Conservation (phyloP, 176 grass and related monocot genomes). For the Bonia amplexicaulis region DNA sequence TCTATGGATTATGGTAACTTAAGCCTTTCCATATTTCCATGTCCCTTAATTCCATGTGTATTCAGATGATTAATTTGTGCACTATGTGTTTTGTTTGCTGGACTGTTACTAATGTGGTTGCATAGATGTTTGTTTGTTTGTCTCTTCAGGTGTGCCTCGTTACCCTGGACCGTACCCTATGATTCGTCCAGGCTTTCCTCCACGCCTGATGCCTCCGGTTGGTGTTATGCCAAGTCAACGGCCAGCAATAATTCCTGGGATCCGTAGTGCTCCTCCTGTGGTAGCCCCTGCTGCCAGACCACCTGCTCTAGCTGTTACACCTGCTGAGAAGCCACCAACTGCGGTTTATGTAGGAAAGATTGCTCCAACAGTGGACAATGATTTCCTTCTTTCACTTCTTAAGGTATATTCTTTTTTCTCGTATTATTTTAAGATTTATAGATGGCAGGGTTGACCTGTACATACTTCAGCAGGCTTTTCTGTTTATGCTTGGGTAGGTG, state of each 20-base stretch:
- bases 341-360: conserved; percentile 99
- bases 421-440: background rate
- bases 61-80: background rate
- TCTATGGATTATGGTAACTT: conserved; percentile 6
- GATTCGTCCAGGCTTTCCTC: conserved; percentile 57
- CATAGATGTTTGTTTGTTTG: conserved; percentile 47
- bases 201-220: conserved; percentile 48
- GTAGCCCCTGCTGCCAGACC: conserved; percentile 51
- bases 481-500: conserved; percentile 4
- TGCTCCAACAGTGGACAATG: conserved; percentile 84
- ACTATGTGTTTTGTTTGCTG: background rate
- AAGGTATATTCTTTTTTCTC: conserved; percentile 31
- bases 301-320: conserved; percentile 39
- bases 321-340: conserved; percentile 78
- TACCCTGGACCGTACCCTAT: conserved; percentile 58
- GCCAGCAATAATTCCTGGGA: conserved; percentile 43
- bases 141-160: conserved; percentile 44
- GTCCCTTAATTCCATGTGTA: background rate
- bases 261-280: conserved; percentile 49
- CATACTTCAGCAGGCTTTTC: background rate
- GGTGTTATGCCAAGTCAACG: conserved; percentile 54
- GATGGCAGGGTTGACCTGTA: background rate
- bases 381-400: conserved; percentile 89
- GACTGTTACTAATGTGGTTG: conserved; percentile 43
- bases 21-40: background rate